Percentiles rank a stretch among this genome's conserved stretches.
phyloP scores from a whole-genome alignment of 2,329 filamentous ascomycete genomes.

The Claviceps purpurea region DNA sequence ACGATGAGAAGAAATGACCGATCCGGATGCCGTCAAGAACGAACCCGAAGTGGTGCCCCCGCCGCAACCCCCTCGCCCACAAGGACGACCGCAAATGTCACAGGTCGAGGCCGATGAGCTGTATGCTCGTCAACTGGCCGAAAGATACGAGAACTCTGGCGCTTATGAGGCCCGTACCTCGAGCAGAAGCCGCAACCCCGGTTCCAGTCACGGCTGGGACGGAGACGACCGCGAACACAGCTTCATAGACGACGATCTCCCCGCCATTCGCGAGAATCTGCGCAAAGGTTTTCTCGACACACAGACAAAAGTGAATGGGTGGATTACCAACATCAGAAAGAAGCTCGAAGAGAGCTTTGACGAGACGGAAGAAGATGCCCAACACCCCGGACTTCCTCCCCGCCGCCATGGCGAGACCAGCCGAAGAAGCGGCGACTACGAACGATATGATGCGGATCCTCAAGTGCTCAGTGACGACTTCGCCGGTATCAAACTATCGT shows the following conservation, averaged over 20 bases:
- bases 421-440: slow-evolving; percentile 71
- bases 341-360: slow-evolving; percentile 80
- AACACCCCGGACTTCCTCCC: slow-evolving; percentile 17
- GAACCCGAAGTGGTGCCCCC: slow-evolving; percentile 46
- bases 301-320: slow-evolving; percentile 81
- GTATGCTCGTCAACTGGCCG: slow-evolving; percentile 83
- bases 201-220: slow-evolving; percentile 22
- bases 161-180: slow-evolving; percentile 44
- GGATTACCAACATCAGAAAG: slow-evolving; percentile 87
- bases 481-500: slow-evolving; percentile 49
- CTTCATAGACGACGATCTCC: slow-evolving; percentile 93
- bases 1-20: slow-evolving; percentile 53
- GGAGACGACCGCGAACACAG: slow-evolving; percentile 64
- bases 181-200: slow-evolving; percentile 27
- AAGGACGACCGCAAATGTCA: slow-evolving; percentile 48
- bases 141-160: slow-evolving; percentile 64
- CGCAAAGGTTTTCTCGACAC: slow-evolving; percentile 92
- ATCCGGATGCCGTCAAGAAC: slow-evolving; percentile 51
- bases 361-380: slow-evolving; percentile 43
- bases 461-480: slow-evolving; percentile 86
- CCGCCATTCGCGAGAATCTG: slow-evolving; percentile 83
- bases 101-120: slow-evolving; percentile 85
- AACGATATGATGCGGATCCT: slow-evolving; percentile 89
- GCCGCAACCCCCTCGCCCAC: slow-evolving; percentile 69
- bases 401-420: slow-evolving; percentile 47